Conservation (phyloP, 805 yeast genomes). For the Yamadazyma takamatsuzukensis region DNA sequence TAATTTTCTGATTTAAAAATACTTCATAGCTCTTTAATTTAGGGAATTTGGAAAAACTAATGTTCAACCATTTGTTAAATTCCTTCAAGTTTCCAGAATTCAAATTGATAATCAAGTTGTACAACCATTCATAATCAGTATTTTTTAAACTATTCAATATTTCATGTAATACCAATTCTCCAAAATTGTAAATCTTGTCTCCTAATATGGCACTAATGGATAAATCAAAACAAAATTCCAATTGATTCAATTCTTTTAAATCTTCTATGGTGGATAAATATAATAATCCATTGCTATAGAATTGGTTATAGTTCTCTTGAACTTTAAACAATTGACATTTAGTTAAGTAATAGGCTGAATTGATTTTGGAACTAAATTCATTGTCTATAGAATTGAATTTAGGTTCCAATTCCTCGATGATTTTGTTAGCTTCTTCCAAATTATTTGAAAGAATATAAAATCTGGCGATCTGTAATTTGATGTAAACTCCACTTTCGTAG, state of each 20-base stretch:
- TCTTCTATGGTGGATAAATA: slow-evolving; percentile 55
- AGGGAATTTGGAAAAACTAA: slow-evolving; percentile 43
- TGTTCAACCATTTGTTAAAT: slow-evolving; percentile 51
- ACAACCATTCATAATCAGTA: slow-evolving; percentile 60
- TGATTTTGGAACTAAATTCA: slow-evolving; percentile 49
- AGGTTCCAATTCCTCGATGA: slow-evolving; percentile 58
- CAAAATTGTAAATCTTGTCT: slow-evolving; percentile 90
- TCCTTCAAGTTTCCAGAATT: slow-evolving; percentile 72
- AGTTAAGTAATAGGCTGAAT: slow-evolving; percentile 79
- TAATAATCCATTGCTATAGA: slow-evolving; percentile 76
- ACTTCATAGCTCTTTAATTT: slow-evolving; percentile 54
- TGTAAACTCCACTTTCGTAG: slow-evolving; percentile 47
- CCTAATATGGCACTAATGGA: slow-evolving; percentile 86
- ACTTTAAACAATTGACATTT: slow-evolving; percentile 72
- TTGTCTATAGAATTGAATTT: slow-evolving; percentile 27
- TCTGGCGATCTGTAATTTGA: slow-evolving; percentile 67
- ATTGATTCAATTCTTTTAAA: slow-evolving; percentile 33
- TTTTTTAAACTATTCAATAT: slow-evolving; percentile 52
- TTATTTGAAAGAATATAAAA: slow-evolving; percentile 53
- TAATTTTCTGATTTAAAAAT: slow-evolving; percentile 83
- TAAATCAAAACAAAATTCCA: slow-evolving; percentile 64
- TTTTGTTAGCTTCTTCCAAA: slow-evolving; percentile 57
- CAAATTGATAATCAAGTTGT: slow-evolving; percentile 62
- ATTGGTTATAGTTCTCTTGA: slow-evolving; percentile 74
- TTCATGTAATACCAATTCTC: slow-evolving; percentile 90